Evolutionary conservation across 2,329 filamentous ascomycete species (phyloP), one percentile per base, ranked within the genome.

Genomic region (Clonostachys rhizophaga): DNA sequence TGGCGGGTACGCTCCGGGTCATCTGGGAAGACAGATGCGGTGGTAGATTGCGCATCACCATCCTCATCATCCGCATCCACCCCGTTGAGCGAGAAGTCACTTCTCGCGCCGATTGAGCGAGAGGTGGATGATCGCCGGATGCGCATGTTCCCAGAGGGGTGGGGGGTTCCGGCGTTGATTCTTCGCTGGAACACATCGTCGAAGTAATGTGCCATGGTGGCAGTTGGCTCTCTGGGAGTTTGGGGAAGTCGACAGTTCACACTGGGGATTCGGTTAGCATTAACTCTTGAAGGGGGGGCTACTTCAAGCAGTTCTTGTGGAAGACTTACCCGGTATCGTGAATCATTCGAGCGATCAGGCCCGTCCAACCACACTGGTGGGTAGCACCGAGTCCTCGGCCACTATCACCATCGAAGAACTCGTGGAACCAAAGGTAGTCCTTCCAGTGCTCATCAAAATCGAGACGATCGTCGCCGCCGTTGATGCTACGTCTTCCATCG

Each of bases 351-450:
- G 92, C 92, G 64, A 97, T 91, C 55, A 97, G 69, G 20, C 92
- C 92, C 36, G 92, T 96, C 92, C 94, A 97, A 44, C 92, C 92
- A 61, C 90, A 96, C 67, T 97, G 94, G 67, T 97, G 94, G 43
- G 86, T 92, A 36, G 92, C 90, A 48, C 92, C 92, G 2, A 97
- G 78, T 14, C 94, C 92, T 55, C 91, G 86, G 13, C 92, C 92
- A 44, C 77, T 85, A 63, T 97, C 91, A 37, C 91, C 92, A 61
- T 97, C 92, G 62, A 97, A 97, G 75, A 95, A 97, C 65, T 97
- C 92, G 63, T 95, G 87, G 76, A 95, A 97, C 89, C 90, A 96
- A 58, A 97, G 75, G 43, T 66, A 60, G 46, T 70, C 91, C 65
- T 87, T 92, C 92, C 92, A 97, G 66, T 96, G 76, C 20, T 89